Percentiles rank a stretch among this genome's conserved stretches.
Conservation (phyloP, 1,284 basidiomycete genomes). For the Peniophora sp. region DNA sequence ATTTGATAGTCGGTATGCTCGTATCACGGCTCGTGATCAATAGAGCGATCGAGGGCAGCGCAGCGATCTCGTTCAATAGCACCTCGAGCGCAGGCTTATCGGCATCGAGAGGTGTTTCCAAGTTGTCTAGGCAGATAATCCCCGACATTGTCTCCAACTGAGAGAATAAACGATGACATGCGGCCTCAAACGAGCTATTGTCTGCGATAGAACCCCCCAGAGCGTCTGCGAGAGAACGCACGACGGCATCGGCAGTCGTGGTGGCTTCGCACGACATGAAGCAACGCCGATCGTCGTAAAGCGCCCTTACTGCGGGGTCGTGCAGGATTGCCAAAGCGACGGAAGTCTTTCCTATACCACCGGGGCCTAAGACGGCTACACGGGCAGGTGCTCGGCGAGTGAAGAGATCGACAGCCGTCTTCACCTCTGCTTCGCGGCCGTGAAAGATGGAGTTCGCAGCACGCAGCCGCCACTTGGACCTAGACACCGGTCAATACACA, state of each 20-base stretch:
- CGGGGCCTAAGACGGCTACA: conserved; percentile 21
- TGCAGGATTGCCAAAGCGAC: conserved; percentile 20
- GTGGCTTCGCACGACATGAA: conserved; percentile 22
- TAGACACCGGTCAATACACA: background rate
- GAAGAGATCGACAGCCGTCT: background rate
- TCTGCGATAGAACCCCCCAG: background rate
- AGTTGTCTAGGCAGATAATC: conserved; percentile 23
- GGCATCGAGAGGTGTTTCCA: conserved; percentile 23
- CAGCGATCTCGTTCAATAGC: background rate
- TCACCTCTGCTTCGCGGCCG: background rate
- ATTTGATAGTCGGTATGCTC: background rate
- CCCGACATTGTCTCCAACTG: conserved; percentile 11
- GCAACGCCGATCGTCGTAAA: conserved; percentile 13
- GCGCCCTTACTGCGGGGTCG: conserved; percentile 6
- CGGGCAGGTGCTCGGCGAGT: background rate
- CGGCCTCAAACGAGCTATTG: background rate
- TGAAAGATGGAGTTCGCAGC: background rate
- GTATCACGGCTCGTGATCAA: conserved; percentile 1
- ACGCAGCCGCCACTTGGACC: background rate
- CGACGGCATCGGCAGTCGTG: conserved; percentile 11
- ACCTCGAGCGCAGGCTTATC: background rate
- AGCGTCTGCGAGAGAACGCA: conserved; percentile 13
- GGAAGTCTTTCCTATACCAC: conserved; percentile 29
- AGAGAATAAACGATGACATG: background rate
- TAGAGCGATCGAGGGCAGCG: background rate